These are phyloP conservation scores for Hirschioporus abietinus DNA, from an alignment of 768 basidiomycete species.

Conservation along the genomic window DNA sequence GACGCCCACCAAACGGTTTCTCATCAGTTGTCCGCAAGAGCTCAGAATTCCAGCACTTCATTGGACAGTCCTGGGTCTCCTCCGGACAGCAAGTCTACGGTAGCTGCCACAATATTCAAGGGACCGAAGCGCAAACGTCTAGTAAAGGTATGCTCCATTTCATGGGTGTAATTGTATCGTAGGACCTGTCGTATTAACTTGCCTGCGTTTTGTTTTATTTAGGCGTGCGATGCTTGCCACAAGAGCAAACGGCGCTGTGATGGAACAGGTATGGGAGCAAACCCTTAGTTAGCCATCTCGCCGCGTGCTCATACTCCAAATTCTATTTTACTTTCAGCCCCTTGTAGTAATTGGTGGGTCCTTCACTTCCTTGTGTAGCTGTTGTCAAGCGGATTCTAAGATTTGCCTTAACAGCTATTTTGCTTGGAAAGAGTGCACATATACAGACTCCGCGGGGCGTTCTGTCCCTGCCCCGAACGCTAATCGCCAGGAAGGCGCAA, in stretches of 20 bases:
- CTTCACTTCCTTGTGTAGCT: neutral
- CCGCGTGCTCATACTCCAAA: conserved; percentile 6
- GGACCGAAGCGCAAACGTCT: conserved; percentile 50
- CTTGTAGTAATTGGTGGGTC: conserved; percentile 74
- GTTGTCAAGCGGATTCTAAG: conserved; percentile 4
- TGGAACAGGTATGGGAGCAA: conserved; percentile 55
- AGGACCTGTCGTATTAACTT: neutral
- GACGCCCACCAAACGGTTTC: neutral
- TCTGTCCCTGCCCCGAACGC: conserved; percentile 60
- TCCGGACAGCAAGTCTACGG: neutral
- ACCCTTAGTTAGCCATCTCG: neutral
- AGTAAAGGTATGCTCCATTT: conserved; percentile 36
- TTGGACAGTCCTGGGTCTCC: neutral
- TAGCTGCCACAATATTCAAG: conserved; percentile 39
- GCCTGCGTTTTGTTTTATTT: conserved; percentile 1
- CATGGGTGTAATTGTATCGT: neutral
- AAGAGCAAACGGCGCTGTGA: conserved; percentile 82
- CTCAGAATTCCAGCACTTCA: neutral
- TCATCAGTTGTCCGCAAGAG: neutral
- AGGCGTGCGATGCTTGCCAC: conserved; percentile 81
- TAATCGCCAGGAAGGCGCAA: neutral
- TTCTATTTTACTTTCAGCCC: conserved; percentile 38
- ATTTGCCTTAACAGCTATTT: conserved; percentile 50
- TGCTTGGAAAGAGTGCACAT: conserved; percentile 75
- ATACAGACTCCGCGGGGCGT: conserved; percentile 74